These are phyloP conservation scores for Biscutella laevigata DNA, from an alignment of 441 rosid genomes.

Conservation along the genomic window DNA sequence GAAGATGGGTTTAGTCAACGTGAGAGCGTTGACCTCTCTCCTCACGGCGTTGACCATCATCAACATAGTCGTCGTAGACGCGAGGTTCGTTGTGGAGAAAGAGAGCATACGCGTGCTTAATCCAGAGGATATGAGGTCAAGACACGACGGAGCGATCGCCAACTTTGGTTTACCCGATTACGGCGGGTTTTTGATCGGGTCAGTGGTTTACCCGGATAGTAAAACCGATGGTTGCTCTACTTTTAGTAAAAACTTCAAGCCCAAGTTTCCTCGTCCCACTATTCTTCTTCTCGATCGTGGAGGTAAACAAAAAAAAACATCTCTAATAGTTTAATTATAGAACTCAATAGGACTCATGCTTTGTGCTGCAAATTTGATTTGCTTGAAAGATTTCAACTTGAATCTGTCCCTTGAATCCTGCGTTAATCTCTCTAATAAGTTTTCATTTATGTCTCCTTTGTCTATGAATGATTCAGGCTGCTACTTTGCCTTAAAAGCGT, in stretches of 20 bases:
- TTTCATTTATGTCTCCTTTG: not conserved
- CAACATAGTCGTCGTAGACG: slow-evolving; percentile 4
- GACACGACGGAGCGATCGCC: slow-evolving; percentile 64
- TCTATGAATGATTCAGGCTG: slow-evolving; percentile 38
- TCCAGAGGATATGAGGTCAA: slow-evolving; percentile 42
- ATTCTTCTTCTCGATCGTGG: slow-evolving; percentile 84
- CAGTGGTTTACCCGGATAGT: slow-evolving; percentile 59
- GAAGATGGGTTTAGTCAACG: slow-evolving; percentile 26
- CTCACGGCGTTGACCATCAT: slow-evolving; percentile 21
- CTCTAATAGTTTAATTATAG: not conserved
- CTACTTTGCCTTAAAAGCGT: slow-evolving; percentile 72
- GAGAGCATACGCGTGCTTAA: slow-evolving; percentile 60
- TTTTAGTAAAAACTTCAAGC: slow-evolving; percentile 56
- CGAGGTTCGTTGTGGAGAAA: slow-evolving; percentile 85
- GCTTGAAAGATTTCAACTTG: not conserved
- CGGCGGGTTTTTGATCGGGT: slow-evolving; percentile 62
- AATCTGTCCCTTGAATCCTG: not conserved
- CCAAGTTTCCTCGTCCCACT: slow-evolving; percentile 45
- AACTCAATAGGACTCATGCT: not conserved
- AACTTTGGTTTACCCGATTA: slow-evolving; percentile 84
- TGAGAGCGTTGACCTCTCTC: slow-evolving; percentile 15
- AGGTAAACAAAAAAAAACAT: slow-evolving; percentile 33
- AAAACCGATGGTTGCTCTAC: slow-evolving; percentile 52
- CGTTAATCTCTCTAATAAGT: not conserved
- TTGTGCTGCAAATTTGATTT: not conserved